phyloP scores from a whole-genome alignment of 495 filamentous ascomycete genomes.

The Hypoxylon lienhwacheense region DNA sequence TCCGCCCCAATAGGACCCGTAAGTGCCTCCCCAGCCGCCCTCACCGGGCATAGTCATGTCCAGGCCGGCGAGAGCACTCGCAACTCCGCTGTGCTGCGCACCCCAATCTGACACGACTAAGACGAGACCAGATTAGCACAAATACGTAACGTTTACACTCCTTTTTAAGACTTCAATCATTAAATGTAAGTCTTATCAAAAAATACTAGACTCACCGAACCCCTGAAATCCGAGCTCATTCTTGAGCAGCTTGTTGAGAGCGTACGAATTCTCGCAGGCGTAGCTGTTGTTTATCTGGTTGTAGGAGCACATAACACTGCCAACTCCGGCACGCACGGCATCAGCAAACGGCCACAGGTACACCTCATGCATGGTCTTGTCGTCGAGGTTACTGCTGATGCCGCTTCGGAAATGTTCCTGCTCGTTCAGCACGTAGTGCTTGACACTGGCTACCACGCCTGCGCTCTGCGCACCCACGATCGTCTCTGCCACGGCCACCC shows the following conservation, averaged over 20 bases:
- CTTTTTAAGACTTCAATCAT: no score
- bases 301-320: conserved; percentile 66
- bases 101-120: conserved; percentile 85
- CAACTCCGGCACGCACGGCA: conserved; percentile 60
- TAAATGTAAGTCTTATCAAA: neutral
- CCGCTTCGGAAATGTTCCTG: conserved; percentile 46
- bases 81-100: conserved; percentile 79
- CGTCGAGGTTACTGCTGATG: conserved; percentile 61
- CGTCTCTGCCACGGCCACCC: conserved; percentile 56
- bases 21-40: conserved; percentile 52
- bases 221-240: conserved; percentile 60
- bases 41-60: conserved; percentile 98
- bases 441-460: conserved; percentile 61
- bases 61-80: conserved; percentile 75
- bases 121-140: neutral
- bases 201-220: conserved; percentile 55
- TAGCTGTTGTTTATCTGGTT: conserved; percentile 54
- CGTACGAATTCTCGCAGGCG: conserved; percentile 49
- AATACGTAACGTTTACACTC: no score
- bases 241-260: conserved; percentile 55
- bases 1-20: conserved; percentile 74
- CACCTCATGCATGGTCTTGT: conserved; percentile 67
- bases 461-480: conserved; percentile 58
- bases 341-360: conserved; percentile 75
- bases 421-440: conserved; percentile 60